Base-by-base conservation (phyloP, 169 alveolate species). In the Eimeria tenella region DNA sequence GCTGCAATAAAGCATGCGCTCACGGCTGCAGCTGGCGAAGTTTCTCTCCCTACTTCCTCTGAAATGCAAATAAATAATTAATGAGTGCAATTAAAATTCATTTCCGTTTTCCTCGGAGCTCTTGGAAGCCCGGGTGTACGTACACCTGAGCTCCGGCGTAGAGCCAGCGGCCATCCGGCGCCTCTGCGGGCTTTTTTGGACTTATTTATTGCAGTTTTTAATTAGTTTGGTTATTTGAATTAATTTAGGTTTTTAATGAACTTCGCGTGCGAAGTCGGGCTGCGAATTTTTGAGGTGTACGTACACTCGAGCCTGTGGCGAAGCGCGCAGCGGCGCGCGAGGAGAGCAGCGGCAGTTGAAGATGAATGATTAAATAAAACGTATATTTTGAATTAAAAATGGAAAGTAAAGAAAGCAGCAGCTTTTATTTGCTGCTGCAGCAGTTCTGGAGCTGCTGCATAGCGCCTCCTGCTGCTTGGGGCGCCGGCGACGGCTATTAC, bases 401-500 rank as follows among this genome's bases (percentile, higher is more conserved):
- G n/a, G n/a, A 60, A 60, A 15, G 10, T 4, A 15, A 60, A 60
- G 23, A 60, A 4, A 60, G n/a, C 70, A 17, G 21, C 50, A 68
- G 31, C 15, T 68, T 21, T 11, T 6, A 9, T 75, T 52, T 31
- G 25, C 50, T 52, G 62, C 60, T 75, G 49, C 82, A 71, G 82
- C 50, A 49, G 58, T 4, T 75, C 5, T 75, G 86, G 86, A 11
- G n/a, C 8, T 75, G 65, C 65, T 75, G 86, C 65, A n/a, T 75
- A 2, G 9, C 65, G 11, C 86, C 86, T 31, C 86, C 86, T 1
- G 86, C 86, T 13, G 86, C 31, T 5, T 75, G 86, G 86, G 86
- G 86, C 9, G 31, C 9, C n/a, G 86, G 50, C 15, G 4, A 15
- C 0, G 82, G 82, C 13, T 75, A 49, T 3, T 75, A 50, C 65